These are phyloP conservation scores for Paxillus involutus DNA, from an alignment of 768 basidiomycete genomes.

Conservation along the genomic window DNA sequence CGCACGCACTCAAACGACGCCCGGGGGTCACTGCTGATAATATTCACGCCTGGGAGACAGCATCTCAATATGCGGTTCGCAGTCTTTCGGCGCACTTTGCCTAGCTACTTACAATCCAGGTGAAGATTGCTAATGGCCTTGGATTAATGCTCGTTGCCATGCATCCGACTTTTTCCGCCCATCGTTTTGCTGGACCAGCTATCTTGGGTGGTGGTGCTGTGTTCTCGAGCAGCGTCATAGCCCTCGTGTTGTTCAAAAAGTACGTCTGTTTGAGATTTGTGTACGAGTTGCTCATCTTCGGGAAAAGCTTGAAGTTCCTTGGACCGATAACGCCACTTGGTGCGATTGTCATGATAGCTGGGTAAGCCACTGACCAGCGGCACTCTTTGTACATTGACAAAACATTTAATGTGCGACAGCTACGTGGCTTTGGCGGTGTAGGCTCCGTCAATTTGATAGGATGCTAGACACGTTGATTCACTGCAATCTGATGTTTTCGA, in stretches of 20 bases:
- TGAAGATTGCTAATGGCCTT: slow-evolving; percentile 68
- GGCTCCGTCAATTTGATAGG: neutral
- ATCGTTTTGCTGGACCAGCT: slow-evolving; percentile 68
- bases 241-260: slow-evolving; percentile 51
- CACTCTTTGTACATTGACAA: neutral
- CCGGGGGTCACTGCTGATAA: slow-evolving; percentile 49
- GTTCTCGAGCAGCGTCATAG: slow-evolving; percentile 66
- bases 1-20: slow-evolving; percentile 56
- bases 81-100: neutral
- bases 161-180: slow-evolving; percentile 58
- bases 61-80: slow-evolving; percentile 61
- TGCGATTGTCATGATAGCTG: slow-evolving; percentile 62
- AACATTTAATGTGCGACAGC: slow-evolving; percentile 30
- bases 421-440: slow-evolving; percentile 55
- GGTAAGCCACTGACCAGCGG: slow-evolving; percentile 41
- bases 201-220: slow-evolving; percentile 55
- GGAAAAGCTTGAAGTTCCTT: slow-evolving; percentile 44
- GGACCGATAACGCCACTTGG: slow-evolving; percentile 72
- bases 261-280: slow-evolving; percentile 14
- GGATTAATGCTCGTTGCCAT: slow-evolving; percentile 60
- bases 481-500: neutral
- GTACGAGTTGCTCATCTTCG: slow-evolving; percentile 3
- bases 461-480: neutral
- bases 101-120: slow-evolving; percentile 7
- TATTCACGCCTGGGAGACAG: slow-evolving; percentile 61